Conservation (phyloP, 768 basidiomycete species). For the Polyporus arcularius region DNA sequence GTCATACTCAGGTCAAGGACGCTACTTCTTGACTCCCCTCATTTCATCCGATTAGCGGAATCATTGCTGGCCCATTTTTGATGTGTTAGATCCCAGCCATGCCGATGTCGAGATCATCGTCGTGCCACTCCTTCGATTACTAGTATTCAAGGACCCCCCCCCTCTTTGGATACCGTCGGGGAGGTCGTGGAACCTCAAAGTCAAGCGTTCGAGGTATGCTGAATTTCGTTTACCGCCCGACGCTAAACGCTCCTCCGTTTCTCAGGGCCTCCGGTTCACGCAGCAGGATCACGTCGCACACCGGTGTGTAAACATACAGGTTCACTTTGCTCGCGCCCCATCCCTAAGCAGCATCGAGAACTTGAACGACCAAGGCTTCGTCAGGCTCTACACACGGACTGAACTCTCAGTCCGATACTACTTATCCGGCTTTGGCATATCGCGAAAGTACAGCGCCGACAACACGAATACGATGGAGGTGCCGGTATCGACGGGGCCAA, state of each 20-base stretch:
- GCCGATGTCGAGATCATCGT: constrained; percentile 29
- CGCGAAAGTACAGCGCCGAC: constrained; percentile 28
- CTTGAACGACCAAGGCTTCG: constrained; percentile 4
- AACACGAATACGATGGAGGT: constrained; percentile 26
- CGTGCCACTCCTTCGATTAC: constrained; percentile 32
- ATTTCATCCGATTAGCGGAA: constrained; percentile 26
- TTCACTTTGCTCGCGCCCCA: constrained; percentile 12
- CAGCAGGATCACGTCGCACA: constrained; percentile 41
- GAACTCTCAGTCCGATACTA: constrained; percentile 28
- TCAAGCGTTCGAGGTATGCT: too few species aligned
- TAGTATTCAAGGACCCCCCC: constrained; percentile 30
- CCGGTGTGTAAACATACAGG: constrained; percentile 24
- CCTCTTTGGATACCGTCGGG: constrained; percentile 32
- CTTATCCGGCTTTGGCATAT: constrained; percentile 27
- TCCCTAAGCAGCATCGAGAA: not conserved
- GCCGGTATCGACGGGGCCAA: constrained; percentile 20
- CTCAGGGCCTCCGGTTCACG: constrained; percentile 39
- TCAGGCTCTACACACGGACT: constrained; percentile 22
- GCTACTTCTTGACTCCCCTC: not conserved
- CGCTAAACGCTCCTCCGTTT: too few species aligned
- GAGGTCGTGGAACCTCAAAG: too few species aligned
- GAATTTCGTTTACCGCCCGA: not conserved
- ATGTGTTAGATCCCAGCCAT: constrained; percentile 19
- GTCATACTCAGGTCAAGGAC: too few species aligned
- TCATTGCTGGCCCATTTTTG: constrained; percentile 28